Base-by-base conservation (phyloP, 2,329 filamentous ascomycete species). In the Monosporascus cannonballus region DNA sequence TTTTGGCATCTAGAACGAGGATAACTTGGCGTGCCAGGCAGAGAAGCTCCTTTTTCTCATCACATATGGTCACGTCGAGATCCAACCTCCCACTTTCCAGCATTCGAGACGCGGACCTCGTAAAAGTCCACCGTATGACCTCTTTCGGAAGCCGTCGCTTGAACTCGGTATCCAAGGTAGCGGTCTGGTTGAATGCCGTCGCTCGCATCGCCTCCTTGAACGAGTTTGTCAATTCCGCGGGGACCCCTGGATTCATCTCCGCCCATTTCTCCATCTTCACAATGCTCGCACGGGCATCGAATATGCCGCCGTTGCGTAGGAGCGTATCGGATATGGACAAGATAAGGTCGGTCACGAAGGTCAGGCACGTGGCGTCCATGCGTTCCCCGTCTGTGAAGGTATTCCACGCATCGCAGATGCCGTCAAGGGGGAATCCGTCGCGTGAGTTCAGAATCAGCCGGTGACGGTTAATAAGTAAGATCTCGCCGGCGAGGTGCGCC, bases 271-370 rank as follows among this genome's bases (percentile, higher is more conserved):
- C 44, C 4, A 52, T 49, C 20, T 48, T 44, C 15, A 27, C 22
- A n/a, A 49, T 41, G 39, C 49, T 52, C 1, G 9, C 27, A 22
- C 56, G 52, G 1, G 58, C 54, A 7, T 64, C 59, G 15, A 59
- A 63, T 6, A 52, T 15, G 0, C 54, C 55, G 6, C 54, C 49
- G 39, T 61, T 61, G 3, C 39, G 50, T 22, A 58, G 18, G 0
- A 63, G 54, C 8, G 58, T 63, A 18, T 64, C 61, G 2, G 59
- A 54, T 56, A 63, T 59, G 11, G 55, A 58, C 14, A 59, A 61
- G 17, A 59, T 24, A 3, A 56, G 6, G 22, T 63, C 61, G 15
- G 56, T 51, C 59, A 63, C 54, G 3, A 60, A 8, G 6, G 57
- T 46, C 3, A 64, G 25, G 20, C 55, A 57, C 4, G 57, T 53